phyloP scores from a whole-genome alignment of 805 yeast species.

The Yamadazyma olivae region DNA sequence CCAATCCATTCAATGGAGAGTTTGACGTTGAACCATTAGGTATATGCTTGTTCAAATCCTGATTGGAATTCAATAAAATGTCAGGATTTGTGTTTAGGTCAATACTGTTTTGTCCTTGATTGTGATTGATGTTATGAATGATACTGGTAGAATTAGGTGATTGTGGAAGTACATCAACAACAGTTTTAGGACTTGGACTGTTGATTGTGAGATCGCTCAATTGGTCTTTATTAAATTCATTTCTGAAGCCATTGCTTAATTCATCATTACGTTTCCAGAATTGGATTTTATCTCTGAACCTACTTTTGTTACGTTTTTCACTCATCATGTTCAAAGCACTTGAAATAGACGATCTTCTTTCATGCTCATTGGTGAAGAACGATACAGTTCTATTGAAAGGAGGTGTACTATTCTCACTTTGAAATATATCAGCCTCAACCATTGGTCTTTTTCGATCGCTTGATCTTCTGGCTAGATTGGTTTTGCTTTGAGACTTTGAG shows the following conservation, averaged over 20 bases:
- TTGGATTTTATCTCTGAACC: constrained; percentile 18
- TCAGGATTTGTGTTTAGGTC: background rate
- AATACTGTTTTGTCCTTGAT: background rate
- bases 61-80: background rate
- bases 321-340: constrained; percentile 9
- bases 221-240: constrained; percentile 4
- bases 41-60: background rate
- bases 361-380: constrained; percentile 15
- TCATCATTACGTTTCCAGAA: constrained; percentile 31
- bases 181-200: constrained; percentile 15
- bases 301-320: constrained; percentile 15
- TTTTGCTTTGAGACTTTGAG: constrained; percentile 18
- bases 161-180: constrained; percentile 3
- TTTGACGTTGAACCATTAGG: background rate
- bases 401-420: constrained; percentile 5
- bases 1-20: background rate
- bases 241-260: background rate
- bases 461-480: constrained; percentile 8
- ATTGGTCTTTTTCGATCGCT: constrained; percentile 8
- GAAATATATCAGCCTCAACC: constrained; percentile 2
- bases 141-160: background rate
- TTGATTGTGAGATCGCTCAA: constrained; percentile 11
- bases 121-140: background rate
- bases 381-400: constrained; percentile 17
- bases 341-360: constrained; percentile 12